Base-by-base conservation (phyloP, 148 eudicot genomes). In the Tetragonia tetragonoides region DNA sequence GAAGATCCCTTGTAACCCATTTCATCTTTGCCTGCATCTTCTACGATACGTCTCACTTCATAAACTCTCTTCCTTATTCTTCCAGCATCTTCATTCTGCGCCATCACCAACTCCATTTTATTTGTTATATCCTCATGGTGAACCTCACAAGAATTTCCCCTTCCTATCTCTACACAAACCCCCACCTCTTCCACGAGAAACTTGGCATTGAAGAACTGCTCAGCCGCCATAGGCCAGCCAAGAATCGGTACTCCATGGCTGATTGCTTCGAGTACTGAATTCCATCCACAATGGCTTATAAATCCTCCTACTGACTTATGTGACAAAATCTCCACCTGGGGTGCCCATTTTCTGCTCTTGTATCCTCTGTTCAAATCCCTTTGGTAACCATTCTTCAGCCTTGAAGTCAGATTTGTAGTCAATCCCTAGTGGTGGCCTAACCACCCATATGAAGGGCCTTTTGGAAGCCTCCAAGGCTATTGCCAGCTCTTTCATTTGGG, bases 221-320 rank as follows among this genome's bases (percentile, higher is more conserved):
- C 94, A 0, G 81, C 90, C 1, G 82, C 86, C 86, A 90, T 84
- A 6, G 94, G 91, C 94, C 91, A 90, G 14, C 90, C 86, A 0
- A 90, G 65, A 14, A 90, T 5, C 40, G 90, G 86, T 68, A 90
- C 87, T 3, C 91, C 91, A 17, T 59, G 38, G 46, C 83, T 75
- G 3, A 90, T 84, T 10, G 87, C 74, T 76, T 90, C 91, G 15
- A 90, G 81, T 4, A 83, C 83, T 18, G 94, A 90, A 66, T 90
- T 90, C 94, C 91, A 90, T 20, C 94, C 91, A 24, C 90, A 88
- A 40, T 90, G 91, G 37, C 82, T 87, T 34, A 90, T 20, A 53
- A 90, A 88, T 16, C 79, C 87, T 0, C 80, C 90, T 3, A 83
- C 77, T 0, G 91, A 77, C 23, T 83, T 69, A 41, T 88, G 94